phyloP scores from a whole-genome alignment of 2,329 filamentous ascomycete species.

The Cadophora sp. region DNA sequence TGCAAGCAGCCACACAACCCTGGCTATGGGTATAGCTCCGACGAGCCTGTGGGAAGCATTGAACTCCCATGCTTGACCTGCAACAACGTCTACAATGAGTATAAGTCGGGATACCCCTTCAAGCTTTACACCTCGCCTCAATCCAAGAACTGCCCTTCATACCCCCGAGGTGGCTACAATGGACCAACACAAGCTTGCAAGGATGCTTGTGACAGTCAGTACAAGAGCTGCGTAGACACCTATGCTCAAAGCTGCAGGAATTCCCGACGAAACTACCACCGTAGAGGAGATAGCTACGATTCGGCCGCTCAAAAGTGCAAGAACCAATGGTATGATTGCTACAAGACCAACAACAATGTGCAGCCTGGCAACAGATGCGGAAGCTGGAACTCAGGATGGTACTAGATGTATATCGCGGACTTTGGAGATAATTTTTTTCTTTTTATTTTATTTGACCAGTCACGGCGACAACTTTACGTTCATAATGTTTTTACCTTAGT shows the following conservation, averaged over 20 bases:
- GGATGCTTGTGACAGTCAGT: conserved; percentile 61
- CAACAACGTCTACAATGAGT: conserved; percentile 57
- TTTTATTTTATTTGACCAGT: neutral
- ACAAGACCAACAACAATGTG: conserved; percentile 51
- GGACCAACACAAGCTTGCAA: conserved; percentile 52
- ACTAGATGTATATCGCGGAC: neutral
- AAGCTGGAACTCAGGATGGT: conserved; percentile 43
- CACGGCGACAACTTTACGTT: conserved; percentile 1
- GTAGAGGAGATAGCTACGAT: conserved; percentile 39
- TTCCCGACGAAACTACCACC: conserved; percentile 31
- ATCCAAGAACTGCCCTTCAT: conserved; percentile 53
- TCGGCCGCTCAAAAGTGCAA: conserved; percentile 53
- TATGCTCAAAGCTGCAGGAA: conserved; percentile 58
- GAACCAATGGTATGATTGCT: conserved; percentile 57
- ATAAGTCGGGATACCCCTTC: conserved; percentile 51
- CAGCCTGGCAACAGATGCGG: conserved; percentile 50
- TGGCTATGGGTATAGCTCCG: conserved; percentile 70
- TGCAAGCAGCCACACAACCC: conserved; percentile 61
- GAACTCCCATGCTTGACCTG: conserved; percentile 59
- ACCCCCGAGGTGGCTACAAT: conserved; percentile 47
- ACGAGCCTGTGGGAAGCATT: conserved; percentile 61
- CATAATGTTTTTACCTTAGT: conserved; percentile 22
- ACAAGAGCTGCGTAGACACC: conserved; percentile 53
- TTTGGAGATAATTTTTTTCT: neutral
- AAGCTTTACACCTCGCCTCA: conserved; percentile 59